These are phyloP conservation scores for Talaromyces liani DNA, from an alignment of 495 filamentous ascomycete genomes.

Conservation along the genomic window DNA sequence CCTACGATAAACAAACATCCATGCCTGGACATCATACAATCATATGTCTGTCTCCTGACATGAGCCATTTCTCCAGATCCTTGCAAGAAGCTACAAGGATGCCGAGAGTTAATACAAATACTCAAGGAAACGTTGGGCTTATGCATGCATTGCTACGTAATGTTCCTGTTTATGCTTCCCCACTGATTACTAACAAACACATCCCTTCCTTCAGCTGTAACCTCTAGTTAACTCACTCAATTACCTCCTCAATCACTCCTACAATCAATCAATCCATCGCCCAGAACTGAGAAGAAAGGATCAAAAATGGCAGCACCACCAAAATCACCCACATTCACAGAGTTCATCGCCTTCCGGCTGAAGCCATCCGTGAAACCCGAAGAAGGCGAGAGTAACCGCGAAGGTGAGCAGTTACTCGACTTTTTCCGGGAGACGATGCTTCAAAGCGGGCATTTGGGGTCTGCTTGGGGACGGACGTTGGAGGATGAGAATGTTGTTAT, in stretches of 20 bases:
- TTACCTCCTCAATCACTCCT: too few species aligned
- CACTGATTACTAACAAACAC: background rate
- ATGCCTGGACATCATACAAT: background rate
- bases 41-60: background rate
- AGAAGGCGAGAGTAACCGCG: constrained; percentile 24
- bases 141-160: constrained; percentile 1
- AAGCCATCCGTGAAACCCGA: constrained; percentile 34
- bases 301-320: background rate
- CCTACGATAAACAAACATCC: background rate
- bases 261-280: too few species aligned
- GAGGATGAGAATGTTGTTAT: constrained; percentile 30
- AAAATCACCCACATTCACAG: constrained; percentile 16
- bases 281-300: too few species aligned
- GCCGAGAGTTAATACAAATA: background rate
- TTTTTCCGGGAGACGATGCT: constrained; percentile 22
- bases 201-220: background rate
- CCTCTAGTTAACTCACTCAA: background rate
- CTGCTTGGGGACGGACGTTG: constrained; percentile 31
- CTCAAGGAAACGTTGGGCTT: background rate
- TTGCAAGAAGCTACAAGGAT: background rate
- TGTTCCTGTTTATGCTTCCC: background rate
- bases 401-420: constrained; percentile 23
- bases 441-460: constrained; percentile 30
- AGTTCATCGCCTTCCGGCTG: constrained; percentile 35
- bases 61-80: background rate